These are phyloP conservation scores for Geum urbanum DNA, from an alignment of 306 rosid genomes.

Conservation along the genomic window DNA sequence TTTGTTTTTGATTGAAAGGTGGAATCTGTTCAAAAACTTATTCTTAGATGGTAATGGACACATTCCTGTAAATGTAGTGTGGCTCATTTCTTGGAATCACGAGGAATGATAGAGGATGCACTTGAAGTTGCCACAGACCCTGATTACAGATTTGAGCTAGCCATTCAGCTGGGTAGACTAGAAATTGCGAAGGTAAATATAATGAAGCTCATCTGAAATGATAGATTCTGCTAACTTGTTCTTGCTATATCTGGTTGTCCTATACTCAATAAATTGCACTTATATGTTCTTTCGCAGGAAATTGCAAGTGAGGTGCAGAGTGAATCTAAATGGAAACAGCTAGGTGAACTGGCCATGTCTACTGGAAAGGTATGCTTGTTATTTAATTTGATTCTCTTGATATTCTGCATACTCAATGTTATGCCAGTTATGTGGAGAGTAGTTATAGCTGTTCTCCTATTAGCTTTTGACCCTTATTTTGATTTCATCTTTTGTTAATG, in stretches of 20 bases:
- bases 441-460: not conserved
- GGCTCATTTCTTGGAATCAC: conserved; percentile 98
- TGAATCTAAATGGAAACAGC: conserved; percentile 97
- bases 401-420: not conserved
- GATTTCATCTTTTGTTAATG: not conserved
- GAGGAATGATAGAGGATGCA: conserved; percentile 98
- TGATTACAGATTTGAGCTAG: conserved; percentile 92
- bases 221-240: conserved; percentile 13
- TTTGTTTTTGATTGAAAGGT: not conserved
- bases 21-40: conserved; percentile 5
- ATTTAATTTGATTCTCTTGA: not conserved
- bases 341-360: conserved; percentile 98
- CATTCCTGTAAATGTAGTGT: conserved; percentile 47
- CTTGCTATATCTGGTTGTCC: conserved; percentile 14
- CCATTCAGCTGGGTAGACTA: conserved; percentile 92
- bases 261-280: conserved; percentile 9
- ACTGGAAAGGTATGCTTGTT: conserved; percentile 61
- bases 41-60: conserved; percentile 21
- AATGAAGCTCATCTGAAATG: conserved; percentile 13
- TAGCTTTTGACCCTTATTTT: not conserved
- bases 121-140: conserved; percentile 97
- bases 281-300: conserved; percentile 40
- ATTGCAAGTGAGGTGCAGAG: conserved; percentile 85
- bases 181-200: conserved; percentile 83
- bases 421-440: not conserved